These are phyloP conservation scores for Botrytis medusae DNA, from an alignment of 2,329 filamentous ascomycete species.

Conservation along the genomic window DNA sequence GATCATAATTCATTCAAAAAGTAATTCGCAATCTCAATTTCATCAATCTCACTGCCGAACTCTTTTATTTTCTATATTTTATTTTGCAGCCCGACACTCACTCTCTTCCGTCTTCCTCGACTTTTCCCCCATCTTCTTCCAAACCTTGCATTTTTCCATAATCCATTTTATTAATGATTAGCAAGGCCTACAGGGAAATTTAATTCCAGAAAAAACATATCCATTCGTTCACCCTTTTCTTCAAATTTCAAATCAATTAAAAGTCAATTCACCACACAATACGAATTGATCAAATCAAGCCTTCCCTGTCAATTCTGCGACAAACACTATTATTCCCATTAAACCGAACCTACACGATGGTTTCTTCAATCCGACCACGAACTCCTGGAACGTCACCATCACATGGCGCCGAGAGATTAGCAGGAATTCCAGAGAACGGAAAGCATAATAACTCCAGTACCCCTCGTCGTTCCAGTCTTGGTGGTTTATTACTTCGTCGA, in stretches of 20 bases:
- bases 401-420: slow-evolving; percentile 37
- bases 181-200: slow-evolving; percentile 7
- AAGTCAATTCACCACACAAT: slow-evolving; percentile 7
- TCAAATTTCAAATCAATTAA: slow-evolving; percentile 7
- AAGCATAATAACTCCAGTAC: slow-evolving; percentile 34
- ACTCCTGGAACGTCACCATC: slow-evolving; percentile 40
- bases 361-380: slow-evolving; percentile 41
- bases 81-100: neutral
- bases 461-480: slow-evolving; percentile 50
- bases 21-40: neutral
- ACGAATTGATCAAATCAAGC: slow-evolving; percentile 11
- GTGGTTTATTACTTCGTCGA: slow-evolving; percentile 63
- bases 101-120: neutral
- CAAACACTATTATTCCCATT: slow-evolving; percentile 26
- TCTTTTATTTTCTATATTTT: neutral
- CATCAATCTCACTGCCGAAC: neutral
- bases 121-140: neutral
- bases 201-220: neutral
- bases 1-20: neutral
- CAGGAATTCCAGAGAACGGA: slow-evolving; percentile 39
- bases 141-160: neutral
- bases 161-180: slow-evolving; percentile 16
- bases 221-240: slow-evolving; percentile 12
- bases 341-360: slow-evolving; percentile 31
- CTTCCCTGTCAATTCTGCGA: slow-evolving; percentile 33